Percentiles rank a stretch among this genome's conserved stretches.
Evolutionary conservation across 176 grass and related monocot genomes (phyloP).

Genomic region (Raddia distichophylla): DNA sequence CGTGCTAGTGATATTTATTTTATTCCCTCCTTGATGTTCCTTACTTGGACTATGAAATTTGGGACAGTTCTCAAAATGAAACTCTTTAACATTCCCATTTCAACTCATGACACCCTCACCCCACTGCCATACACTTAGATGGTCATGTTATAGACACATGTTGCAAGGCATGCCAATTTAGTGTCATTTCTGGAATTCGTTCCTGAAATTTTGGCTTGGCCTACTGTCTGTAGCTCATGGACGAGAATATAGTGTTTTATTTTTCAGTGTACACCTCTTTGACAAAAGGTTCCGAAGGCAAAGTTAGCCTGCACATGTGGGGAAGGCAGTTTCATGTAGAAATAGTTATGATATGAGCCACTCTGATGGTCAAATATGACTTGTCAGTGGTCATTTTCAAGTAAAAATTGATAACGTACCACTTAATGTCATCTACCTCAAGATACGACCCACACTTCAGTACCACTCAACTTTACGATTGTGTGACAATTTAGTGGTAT

Average conservation of each 20-base stretch:
- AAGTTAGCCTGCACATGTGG: not conserved
- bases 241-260: not conserved
- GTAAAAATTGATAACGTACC: not conserved
- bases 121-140: too few species aligned
- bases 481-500: not conserved
- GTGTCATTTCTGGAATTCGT: too few species aligned
- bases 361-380: not conserved
- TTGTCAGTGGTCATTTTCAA: slow-evolving; percentile 4
- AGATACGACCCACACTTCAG: not conserved
- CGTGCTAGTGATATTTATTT: not conserved
- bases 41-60: not conserved
- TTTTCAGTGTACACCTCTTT: not conserved
- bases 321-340: not conserved
- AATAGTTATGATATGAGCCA: not conserved
- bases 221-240: not conserved
- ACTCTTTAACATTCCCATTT: too few species aligned
- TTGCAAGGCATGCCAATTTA: too few species aligned
- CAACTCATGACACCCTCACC: too few species aligned
- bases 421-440: not conserved
- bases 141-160: too few species aligned
- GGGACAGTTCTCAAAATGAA: too few species aligned
- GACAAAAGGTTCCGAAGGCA: slow-evolving; percentile 10
- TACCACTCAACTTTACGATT: not conserved
- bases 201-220: not conserved
- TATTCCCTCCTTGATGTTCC: not conserved